Evolutionary conservation across 1,139 yeast genomes (phyloP), one percentile per base, ranked within the genome.

Genomic region (Meyerozyma guilliermondii): DNA sequence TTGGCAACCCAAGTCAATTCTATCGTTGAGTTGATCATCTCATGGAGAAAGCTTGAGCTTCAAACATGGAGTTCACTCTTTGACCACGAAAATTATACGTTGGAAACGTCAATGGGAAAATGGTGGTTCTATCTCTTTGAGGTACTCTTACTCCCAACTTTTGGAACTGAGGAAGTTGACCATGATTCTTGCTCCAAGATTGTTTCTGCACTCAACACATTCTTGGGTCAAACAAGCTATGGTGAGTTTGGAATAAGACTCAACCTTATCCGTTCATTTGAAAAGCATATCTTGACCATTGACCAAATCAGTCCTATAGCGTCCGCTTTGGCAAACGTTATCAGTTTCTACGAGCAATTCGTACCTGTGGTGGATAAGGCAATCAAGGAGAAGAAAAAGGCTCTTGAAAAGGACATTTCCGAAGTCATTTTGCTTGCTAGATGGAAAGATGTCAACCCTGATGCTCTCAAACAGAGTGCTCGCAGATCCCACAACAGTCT

Each of bases 71-170:
- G 81, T 42, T 71, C 82, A 6, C 71, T 94, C 38, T 85, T 94
- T 56, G 70, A 64, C 16, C 70, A 75, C 43, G 98, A 92, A 59
- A 88, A 84, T 42, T 49, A 53, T 11, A 64, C 65, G 0, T 58
- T 77, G n/a, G 73, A 74, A 45, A 68, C 68, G 39, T 68, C 63
- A 7, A 66, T 83, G 42, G 89, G 95, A 14, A 78, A 77, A 50
- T 88, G 95, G 95, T 92, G 97, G 96, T 91, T 84, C 66, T 80
- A 89, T 58, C 67, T 92, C 41, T 91, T 83, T 57, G 98, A 92
- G 59, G 78, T 82, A 9, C 72, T 88, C 11, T 62, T 80, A n/a
- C 52, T 78, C 28, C 83, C 84, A 4, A 55, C 68, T 35, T 58
- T 66, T 26, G 48, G 54, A 8, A 57, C 55, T 2, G 59, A 64